phyloP scores from a whole-genome alignment of 1,284 basidiomycete genomes.

The Amylostereum areolatum region DNA sequence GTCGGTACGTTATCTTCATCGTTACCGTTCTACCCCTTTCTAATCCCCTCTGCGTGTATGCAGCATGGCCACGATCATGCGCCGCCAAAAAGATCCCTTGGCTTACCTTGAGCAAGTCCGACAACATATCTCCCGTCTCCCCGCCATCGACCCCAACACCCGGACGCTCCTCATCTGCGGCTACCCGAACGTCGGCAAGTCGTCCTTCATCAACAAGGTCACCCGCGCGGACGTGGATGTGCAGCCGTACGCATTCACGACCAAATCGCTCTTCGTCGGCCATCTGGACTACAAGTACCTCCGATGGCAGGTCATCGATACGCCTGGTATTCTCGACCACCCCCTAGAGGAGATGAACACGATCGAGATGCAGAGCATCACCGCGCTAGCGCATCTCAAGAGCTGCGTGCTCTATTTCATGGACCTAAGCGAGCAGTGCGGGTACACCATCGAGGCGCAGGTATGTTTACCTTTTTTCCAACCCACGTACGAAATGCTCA shows the following conservation, averaged over 20 bases:
- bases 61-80: conserved; percentile 96
- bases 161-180: conserved; percentile 93
- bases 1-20: conserved; percentile 55
- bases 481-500: background rate
- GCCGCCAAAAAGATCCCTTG: conserved; percentile 92
- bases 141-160: conserved; percentile 94
- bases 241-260: conserved; percentile 97
- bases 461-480: conserved; percentile 33
- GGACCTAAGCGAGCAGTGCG: conserved; percentile 95
- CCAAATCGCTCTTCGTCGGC: conserved; percentile 93
- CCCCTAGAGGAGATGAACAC: conserved; percentile 99
- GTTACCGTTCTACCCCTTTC: background rate
- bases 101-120: conserved; percentile 97
- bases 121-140: conserved; percentile 95
- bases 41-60: background rate
- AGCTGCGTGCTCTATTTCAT: conserved; percentile 93
- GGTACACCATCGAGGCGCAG: conserved; percentile 91
- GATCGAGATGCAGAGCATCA: conserved; percentile 99
- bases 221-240: conserved; percentile 97
- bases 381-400: conserved; percentile 90
- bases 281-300: conserved; percentile 98
- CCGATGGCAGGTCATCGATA: conserved; percentile 97
- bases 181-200: conserved; percentile 97
- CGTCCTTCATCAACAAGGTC: conserved; percentile 97
- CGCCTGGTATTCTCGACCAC: conserved; percentile 88